A percentile compares a stretch with the other conserved stretches of the same genome.
Conservation (phyloP, 345 rosid species). For the Hibiscus tridactylites region DNA sequence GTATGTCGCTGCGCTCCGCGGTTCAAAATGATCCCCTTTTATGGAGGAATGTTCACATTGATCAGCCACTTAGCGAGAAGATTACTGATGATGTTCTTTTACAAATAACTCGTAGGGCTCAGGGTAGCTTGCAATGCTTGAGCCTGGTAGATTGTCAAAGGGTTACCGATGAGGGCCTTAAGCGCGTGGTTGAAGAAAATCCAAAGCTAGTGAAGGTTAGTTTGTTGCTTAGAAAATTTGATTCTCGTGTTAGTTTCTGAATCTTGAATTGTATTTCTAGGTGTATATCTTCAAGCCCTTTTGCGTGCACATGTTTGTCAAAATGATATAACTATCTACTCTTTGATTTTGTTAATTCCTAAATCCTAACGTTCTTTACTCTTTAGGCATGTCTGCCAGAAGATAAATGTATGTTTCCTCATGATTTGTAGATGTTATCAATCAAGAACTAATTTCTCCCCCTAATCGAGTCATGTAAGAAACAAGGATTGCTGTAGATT, state of each 20-base stretch:
- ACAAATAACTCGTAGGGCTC: conserved; percentile 57
- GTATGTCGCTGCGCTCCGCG: conserved; percentile 42
- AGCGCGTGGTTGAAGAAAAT: background rate
- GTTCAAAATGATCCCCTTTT: conserved; percentile 56
- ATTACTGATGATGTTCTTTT: conserved; percentile 74
- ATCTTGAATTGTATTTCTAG: background rate
- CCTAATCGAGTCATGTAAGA: background rate
- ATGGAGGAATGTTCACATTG: conserved; percentile 65
- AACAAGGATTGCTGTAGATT: too few relatives aligned
- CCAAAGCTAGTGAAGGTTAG: conserved; percentile 63
- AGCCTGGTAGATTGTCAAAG: conserved; percentile 68
- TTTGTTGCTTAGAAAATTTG: conserved; percentile 1
- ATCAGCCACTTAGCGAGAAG: conserved; percentile 73
- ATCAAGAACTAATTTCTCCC: background rate
- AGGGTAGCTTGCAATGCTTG: conserved; percentile 63
- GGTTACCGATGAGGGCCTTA: conserved; percentile 67
- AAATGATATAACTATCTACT: too few relatives aligned
- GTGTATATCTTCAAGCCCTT: background rate
- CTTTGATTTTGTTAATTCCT: background rate
- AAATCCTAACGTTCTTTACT: conserved; percentile 19
- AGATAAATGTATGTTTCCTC: background rate
- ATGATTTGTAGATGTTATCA: background rate
- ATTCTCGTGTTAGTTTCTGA: background rate
- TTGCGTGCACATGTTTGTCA: background rate
- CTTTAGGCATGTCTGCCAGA: conserved; percentile 15